Evolutionary conservation across 805 yeast species (phyloP).

Genomic region (Candida bentonensis): DNA sequence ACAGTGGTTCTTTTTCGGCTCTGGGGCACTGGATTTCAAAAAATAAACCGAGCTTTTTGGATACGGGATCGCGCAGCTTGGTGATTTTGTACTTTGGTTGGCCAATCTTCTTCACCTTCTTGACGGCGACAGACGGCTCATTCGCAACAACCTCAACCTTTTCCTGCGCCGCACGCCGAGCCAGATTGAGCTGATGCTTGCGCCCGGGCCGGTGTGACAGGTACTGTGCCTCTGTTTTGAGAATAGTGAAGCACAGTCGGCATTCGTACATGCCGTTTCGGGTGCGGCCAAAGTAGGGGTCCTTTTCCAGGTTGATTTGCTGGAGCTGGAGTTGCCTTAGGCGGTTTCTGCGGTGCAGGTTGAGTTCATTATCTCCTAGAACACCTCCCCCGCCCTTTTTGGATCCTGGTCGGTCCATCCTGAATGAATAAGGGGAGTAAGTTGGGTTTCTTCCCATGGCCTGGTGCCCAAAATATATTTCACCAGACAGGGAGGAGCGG

Average conservation of each 20-base stretch:
- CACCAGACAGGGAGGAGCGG: too few species aligned
- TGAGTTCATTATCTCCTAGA: background rate
- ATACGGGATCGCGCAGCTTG: conserved; percentile 51
- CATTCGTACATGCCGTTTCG: conserved; percentile 65
- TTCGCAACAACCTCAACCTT: conserved; percentile 7
- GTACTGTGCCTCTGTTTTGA: conserved; percentile 66
- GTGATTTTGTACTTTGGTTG: conserved; percentile 56
- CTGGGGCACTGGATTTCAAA: conserved; percentile 44
- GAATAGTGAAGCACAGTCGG: conserved; percentile 69
- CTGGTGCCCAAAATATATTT: too few species aligned
- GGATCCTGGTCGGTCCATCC: background rate
- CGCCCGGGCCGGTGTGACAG: conserved; percentile 74
- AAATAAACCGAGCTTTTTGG: conserved; percentile 48
- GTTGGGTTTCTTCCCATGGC: too few species aligned
- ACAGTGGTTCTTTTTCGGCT: conserved; percentile 39
- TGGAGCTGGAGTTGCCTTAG: background rate
- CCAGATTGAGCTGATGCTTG: conserved; percentile 64
- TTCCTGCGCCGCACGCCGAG: conserved; percentile 38
- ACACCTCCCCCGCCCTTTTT: conserved; percentile 1
- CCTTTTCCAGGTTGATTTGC: background rate
- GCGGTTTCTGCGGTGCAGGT: background rate
- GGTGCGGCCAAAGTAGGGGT: background rate
- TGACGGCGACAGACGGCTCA: conserved; percentile 20
- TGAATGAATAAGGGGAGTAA: too few species aligned
- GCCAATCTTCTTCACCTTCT: conserved; percentile 48